Evolutionary conservation across 805 yeast species (phyloP), one percentile per base, ranked within the genome.

Genomic region (Schizosaccharomyces osmophilus): DNA sequence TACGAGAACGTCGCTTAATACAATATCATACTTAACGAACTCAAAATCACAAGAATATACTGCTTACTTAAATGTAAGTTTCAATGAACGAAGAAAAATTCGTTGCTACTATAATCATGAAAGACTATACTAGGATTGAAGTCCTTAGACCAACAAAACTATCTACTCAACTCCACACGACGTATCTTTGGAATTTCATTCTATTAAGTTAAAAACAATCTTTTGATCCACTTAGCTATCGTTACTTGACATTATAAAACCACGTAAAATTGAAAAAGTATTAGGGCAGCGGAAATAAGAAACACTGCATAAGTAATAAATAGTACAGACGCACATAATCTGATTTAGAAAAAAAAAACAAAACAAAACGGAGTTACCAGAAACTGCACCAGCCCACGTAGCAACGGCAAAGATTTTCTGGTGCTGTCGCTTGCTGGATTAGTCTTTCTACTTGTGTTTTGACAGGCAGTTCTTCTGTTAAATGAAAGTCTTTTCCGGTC

Each of bases 321-420:
- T 36, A 36, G 41, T 36, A 36, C 41, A 36, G 13, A 36, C 41
- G 8, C 15, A 19, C 17, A 39, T 29, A 61, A 61, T 31, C 32
- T 31, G 32, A 24, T 9, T 26, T 5, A 54, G 11, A 61, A 51
- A 36, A 51, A 71, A 5, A 6, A 48, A 48, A 61, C 43, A 36
- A 51, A 71, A 5, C 22, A 48, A 48, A 51, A 22, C 17, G 22
- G n/a, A 22, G 26, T 51, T 68, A 90, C 97, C 98, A 93, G 79
- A 90, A 93, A 0, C 97, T 87, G 73, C 99, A 93, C 99, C 99
- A 93, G 22, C 99, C 99, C 64, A 93, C 85, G 69, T 86, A 93
- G 72, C 93, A 98, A 72, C 88, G 97, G 68, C 97, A 93, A 62
- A 93, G 73, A 67, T 93, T 93, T 69, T 93, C 97, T 36, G 89